phyloP scores from a whole-genome alignment of 163 green algal genomes.

The Volvox carteri region DNA sequence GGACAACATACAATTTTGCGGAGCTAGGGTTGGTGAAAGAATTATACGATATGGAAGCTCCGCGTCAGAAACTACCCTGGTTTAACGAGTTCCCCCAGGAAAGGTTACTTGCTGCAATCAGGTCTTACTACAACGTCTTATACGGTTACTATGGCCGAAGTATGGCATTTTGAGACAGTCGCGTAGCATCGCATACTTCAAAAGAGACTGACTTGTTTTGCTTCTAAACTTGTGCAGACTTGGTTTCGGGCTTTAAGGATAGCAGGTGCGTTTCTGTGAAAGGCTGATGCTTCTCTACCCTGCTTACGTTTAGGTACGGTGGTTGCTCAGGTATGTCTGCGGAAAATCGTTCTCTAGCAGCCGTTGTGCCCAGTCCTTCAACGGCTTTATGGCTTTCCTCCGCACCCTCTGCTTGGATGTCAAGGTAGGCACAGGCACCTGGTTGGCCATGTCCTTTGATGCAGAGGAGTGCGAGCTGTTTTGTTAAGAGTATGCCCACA shows the following conservation, averaged over 20 bases:
- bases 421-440: slow-evolving; percentile 15
- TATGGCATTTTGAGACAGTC: not conserved
- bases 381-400: slow-evolving; percentile 13
- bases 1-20: not conserved
- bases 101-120: not conserved
- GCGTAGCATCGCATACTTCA: too few relatives aligned
- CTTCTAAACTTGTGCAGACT: not conserved
- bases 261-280: slow-evolving; percentile 3
- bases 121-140: slow-evolving; percentile 21
- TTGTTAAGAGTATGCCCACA: not conserved
- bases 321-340: slow-evolving; percentile 19
- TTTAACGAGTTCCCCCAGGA: slow-evolving; percentile 34
- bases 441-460: too few relatives aligned
- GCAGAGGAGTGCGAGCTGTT: too few relatives aligned
- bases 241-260: slow-evolving; percentile 35
- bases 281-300: not conserved
- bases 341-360: not conserved
- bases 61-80: slow-evolving; percentile 1
- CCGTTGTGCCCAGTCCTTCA: slow-evolving; percentile 16
- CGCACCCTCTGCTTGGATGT: slow-evolving; percentile 2
- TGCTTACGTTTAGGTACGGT: not conserved
- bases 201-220: too few relatives aligned
- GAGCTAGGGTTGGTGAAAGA: not conserved
- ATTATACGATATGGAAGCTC: not conserved
- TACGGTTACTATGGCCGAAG: slow-evolving; percentile 36